Evolutionary conservation across 2,329 filamentous ascomycete genomes (phyloP), one percentile per base, ranked within the genome.

Genomic region (Stromatinia cepivora): DNA sequence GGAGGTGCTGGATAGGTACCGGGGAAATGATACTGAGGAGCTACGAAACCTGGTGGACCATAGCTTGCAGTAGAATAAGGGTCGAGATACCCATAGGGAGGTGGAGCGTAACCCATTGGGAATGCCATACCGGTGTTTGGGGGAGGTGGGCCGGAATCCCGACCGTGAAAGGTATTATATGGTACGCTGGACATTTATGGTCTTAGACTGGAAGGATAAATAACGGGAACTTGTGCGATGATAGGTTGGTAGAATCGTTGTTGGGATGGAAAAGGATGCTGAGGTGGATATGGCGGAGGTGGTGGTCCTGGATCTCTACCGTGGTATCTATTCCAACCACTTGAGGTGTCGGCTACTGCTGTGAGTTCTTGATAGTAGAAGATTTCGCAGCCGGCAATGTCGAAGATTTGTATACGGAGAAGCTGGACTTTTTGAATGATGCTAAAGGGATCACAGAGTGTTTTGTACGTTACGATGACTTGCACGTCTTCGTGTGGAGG

Each of bases 141-240:
- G 34, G 76, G 76, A 59, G 73, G 66, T 15, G 74, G 71, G 4
- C 76, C 75, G 1, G 53, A 64, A 25, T 77, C 76, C 45, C 69
- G 73, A 31, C 76, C 76, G 66, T 77, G 73, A 56, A 64, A 53
- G 28, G 73, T 63, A 71, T 78, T 78, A 67, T 70, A 76, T 34
- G 75, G 75, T 61, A 66, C 48, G 22, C 64, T 66, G 56, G 70
- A 66, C 70, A 75, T 72, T 56, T 54, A 53, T 59, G 58, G 31
- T 28, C 17, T 15, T 39, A 50, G 20, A 5, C 46, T 48, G n/a
- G 45, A 57, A 42, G 34, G 13, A 53, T 28, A 28, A 6, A 54
- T 25, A 15, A 42, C 15, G 4, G 52, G 64, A 3, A 7, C 28
- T 10, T 56, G 53, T 57, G 45, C 11, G 11, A 66, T 13, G 1